Conservation (phyloP, 345 rosid species). For the Eutrema heterophyllum region DNA sequence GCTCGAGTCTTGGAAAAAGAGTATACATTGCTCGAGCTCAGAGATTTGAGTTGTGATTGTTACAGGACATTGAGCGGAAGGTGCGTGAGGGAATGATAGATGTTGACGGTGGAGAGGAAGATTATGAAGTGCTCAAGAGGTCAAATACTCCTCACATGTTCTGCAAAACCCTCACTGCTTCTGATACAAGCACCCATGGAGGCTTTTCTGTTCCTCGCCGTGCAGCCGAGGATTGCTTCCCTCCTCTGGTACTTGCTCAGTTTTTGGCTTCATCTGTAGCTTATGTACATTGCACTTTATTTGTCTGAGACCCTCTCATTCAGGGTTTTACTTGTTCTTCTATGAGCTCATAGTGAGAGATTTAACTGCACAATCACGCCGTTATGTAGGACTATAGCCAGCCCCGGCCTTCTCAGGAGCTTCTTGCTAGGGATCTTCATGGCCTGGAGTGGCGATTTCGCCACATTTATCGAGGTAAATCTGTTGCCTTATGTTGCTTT, state of each 20-base stretch:
- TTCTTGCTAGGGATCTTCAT: slow-evolving; percentile 93
- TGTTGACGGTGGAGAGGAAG: slow-evolving; percentile 64
- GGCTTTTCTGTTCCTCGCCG: slow-evolving; percentile 99
- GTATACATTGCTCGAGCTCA: not conserved
- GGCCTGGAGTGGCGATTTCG: slow-evolving; percentile 96
- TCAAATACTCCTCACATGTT: slow-evolving; percentile 91
- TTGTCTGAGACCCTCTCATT: not conserved
- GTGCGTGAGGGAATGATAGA: slow-evolving; percentile 47
- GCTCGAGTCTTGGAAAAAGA: not conserved
- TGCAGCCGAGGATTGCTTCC: slow-evolving; percentile 99
- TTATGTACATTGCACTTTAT: not conserved
- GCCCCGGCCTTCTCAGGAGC: slow-evolving; percentile 98
- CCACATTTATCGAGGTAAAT: slow-evolving; percentile 84
- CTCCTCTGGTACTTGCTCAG: slow-evolving; percentile 61
- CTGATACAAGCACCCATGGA: slow-evolving; percentile 99
- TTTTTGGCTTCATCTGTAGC: no score
- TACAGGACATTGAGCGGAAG: slow-evolving; percentile 52
- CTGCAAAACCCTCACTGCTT: slow-evolving; percentile 98
- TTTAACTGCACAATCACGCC: not conserved
- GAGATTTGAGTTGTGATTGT: not conserved
- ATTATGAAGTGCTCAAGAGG: slow-evolving; percentile 52
- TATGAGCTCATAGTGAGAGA: not conserved
- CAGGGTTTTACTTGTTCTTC: not conserved
- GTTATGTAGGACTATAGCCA: slow-evolving; percentile 77
- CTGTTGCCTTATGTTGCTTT: not conserved